These are phyloP conservation scores for Austropuccinia psidii DNA, from an alignment of 1,284 basidiomycete genomes.

Conservation along the genomic window DNA sequence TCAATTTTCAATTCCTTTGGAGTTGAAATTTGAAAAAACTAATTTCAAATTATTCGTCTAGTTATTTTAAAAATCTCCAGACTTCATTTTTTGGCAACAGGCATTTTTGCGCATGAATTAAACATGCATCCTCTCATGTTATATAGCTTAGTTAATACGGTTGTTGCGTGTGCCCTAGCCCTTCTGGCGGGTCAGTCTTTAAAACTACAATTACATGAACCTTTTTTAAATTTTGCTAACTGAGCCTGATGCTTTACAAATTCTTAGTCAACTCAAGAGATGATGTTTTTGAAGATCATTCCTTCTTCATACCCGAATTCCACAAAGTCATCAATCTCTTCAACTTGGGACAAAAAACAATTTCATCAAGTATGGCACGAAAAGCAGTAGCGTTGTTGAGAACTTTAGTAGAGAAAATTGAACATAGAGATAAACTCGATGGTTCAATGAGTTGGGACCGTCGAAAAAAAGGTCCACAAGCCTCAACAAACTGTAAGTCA, in stretches of 20 bases:
- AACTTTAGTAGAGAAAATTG: slow-evolving; percentile 7
- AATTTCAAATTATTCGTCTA: not conserved
- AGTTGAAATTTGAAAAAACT: not conserved
- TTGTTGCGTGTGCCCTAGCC: slow-evolving; percentile 13
- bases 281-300: not conserved
- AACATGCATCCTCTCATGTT: slow-evolving; percentile 19
- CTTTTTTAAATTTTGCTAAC: slow-evolving; percentile 47
- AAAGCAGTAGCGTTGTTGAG: not conserved
- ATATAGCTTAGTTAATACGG: slow-evolving; percentile 11
- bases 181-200: slow-evolving; percentile 9
- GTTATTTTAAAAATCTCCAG: not conserved
- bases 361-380: not conserved
- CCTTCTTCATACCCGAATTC: not conserved
- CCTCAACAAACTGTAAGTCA: not conserved
- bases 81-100: slow-evolving; percentile 5
- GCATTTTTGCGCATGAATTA: not conserved
- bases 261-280: not conserved
- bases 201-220: not conserved
- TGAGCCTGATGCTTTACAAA: not conserved
- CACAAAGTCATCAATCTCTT: not conserved
- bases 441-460: not conserved
- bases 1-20: not conserved
- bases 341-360: slow-evolving; percentile 1
- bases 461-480: slow-evolving; percentile 4
- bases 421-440: not conserved